Evolutionary conservation across 768 basidiomycete species (phyloP), one percentile per base, ranked within the genome.

Genomic region (Suillus variegatus): DNA sequence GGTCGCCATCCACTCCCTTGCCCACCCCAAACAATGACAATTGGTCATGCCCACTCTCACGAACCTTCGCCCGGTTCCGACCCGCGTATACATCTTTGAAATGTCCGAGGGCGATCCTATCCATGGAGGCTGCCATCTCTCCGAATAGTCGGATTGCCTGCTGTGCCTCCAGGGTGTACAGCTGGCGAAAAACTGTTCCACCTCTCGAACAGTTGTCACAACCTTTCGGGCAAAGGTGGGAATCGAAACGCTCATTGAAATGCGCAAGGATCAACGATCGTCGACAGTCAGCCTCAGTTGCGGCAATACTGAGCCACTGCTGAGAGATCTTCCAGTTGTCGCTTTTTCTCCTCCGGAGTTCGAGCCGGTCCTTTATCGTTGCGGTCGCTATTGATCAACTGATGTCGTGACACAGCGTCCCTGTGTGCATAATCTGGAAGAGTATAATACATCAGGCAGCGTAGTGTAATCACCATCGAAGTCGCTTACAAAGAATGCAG

Each of bases 211-310:
- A 99, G 67, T 93, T 95, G 75, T 99, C 93, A 75, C 97, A 99
- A 5, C 84, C 82, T 47, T 82, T 79, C 44, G 84, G 76, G 72
- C 97, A 99, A 18, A 86, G 69, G 32, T 74, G 78, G 40, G 83
- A 79, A 66, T 90, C 84, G 76, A 98, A 98, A 10, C 80, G 79
- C 74, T 99, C 93, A 67, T 87, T 88, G 70, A 97, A 99, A 76
- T 93, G 93, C n/a, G 85, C 83, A 20, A 99, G 85, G n/a, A 98
- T 81, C 69, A 94, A 92, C 6, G 86, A 82, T 3, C 97, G 90
- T 16, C 97, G 89, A 72, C 97, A 99, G 69, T 92, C 91, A 35
- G 89, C 86, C 60, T 86, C 83, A n/a, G 76, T 97, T 94, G 65
- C 78, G 73, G 76, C 93, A 95, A 77, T 89, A 99, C 65, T 86